Percentiles rank a stretch among this genome's conserved stretches.
Evolutionary conservation across 306 rosid species (phyloP).

Genomic region (Ormosia semicastrata): DNA sequence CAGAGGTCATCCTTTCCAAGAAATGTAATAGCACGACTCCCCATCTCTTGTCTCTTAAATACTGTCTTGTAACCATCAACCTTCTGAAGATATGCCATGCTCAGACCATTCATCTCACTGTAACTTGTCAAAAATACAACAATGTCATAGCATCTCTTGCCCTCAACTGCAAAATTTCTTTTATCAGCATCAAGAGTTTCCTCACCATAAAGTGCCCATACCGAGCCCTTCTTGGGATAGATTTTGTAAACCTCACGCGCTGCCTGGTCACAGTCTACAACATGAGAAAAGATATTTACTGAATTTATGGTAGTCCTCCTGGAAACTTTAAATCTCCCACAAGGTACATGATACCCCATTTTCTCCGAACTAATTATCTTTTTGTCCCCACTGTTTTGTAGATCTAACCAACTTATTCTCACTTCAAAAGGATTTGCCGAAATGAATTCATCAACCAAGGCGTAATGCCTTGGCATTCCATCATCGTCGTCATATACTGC

Average conservation of each 20-base stretch:
- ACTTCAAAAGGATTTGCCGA: constrained; percentile 69
- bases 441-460: constrained; percentile 66
- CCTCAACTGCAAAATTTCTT: constrained; percentile 28
- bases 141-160: constrained; percentile 56
- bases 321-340: constrained; percentile 76
- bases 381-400: constrained; percentile 53
- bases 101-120: constrained; percentile 69
- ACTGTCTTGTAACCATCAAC: constrained; percentile 80
- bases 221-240: constrained; percentile 89
- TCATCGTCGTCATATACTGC: constrained; percentile 77
- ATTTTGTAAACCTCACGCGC: constrained; percentile 66
- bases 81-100: constrained; percentile 89
- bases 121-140: constrained; percentile 69
- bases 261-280: constrained; percentile 67
- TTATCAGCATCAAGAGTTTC: constrained; percentile 42
- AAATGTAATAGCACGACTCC: constrained; percentile 66
- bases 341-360: constrained; percentile 62
- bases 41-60: constrained; percentile 77
- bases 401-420: constrained; percentile 83
- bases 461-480: constrained; percentile 88
- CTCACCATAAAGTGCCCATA: constrained; percentile 80
- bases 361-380: constrained; percentile 45
- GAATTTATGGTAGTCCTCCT: constrained; percentile 52
- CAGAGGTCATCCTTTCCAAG: constrained; percentile 52
- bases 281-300: constrained; percentile 72